These are phyloP conservation scores for Cercophora samala DNA, from an alignment of 495 filamentous ascomycete species.

Conservation along the genomic window DNA sequence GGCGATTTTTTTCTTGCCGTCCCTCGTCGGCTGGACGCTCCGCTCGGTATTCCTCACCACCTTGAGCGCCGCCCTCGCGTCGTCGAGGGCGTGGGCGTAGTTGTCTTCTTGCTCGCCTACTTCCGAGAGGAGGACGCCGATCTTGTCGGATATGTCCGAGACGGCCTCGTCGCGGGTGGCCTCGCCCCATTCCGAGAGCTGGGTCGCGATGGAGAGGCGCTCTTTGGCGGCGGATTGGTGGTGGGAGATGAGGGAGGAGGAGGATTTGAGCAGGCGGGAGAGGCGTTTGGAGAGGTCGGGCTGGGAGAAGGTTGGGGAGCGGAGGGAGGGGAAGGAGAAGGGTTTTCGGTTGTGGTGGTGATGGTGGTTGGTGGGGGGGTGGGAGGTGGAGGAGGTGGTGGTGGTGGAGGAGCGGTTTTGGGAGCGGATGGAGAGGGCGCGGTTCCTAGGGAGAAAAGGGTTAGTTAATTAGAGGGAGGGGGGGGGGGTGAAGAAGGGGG, in stretches of 20 bases:
- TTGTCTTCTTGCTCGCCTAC: constrained; percentile 87
- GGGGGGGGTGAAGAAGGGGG: neutral
- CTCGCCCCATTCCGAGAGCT: constrained; percentile 97
- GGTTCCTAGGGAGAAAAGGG: constrained; percentile 49
- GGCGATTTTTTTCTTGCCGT: constrained; percentile 75
- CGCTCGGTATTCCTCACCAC: constrained; percentile 87
- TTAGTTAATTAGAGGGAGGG: no score
- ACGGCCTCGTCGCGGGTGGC: constrained; percentile 79
- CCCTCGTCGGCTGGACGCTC: constrained; percentile 86
- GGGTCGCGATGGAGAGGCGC: constrained; percentile 74
- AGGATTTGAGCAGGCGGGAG: constrained; percentile 85
- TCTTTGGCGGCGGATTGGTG: constrained; percentile 80
- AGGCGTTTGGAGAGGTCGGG: constrained; percentile 82
- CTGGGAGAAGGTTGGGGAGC: constrained; percentile 71
- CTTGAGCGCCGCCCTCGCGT: constrained; percentile 75
- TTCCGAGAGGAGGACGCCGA: constrained; percentile 86
- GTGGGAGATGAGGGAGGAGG: constrained; percentile 77
- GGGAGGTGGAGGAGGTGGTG: constrained; percentile 43
- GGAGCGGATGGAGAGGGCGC: constrained; percentile 49
- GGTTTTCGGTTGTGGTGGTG: constrained; percentile 40
- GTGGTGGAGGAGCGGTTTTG: constrained; percentile 31
- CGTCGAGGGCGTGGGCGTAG: constrained; percentile 83
- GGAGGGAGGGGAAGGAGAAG: constrained; percentile 79
- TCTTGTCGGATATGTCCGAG: constrained; percentile 86
- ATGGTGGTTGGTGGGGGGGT: constrained; percentile 36